Conservation (phyloP, 495 filamentous ascomycete species). For the Penicillium subrubescens region DNA sequence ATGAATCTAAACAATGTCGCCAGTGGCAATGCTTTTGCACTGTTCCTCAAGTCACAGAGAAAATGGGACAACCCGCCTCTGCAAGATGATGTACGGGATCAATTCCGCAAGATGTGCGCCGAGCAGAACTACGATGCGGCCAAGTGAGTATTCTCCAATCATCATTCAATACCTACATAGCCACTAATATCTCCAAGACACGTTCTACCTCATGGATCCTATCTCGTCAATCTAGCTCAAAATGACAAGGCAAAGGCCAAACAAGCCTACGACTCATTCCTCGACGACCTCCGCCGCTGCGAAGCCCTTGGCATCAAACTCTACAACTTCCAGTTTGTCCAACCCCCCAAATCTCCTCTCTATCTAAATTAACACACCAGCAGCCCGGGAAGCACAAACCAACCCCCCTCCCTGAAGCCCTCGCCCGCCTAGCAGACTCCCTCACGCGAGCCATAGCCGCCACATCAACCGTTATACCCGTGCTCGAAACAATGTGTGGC, state of each 20-base stretch:
- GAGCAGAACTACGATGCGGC: constrained; percentile 72
- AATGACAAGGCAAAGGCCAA: constrained; percentile 73
- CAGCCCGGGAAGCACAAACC: constrained; percentile 76
- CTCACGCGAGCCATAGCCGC: constrained; percentile 78
- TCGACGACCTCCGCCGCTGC: constrained; percentile 87
- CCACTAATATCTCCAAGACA: constrained; percentile 45
- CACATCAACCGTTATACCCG: constrained; percentile 73
- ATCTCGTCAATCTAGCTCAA: constrained; percentile 94
- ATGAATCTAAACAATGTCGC: constrained; percentile 14
- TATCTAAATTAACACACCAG: constrained; percentile 9
- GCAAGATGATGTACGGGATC: constrained; percentile 61
- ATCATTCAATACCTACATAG: background rate
- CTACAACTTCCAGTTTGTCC: constrained; percentile 86
- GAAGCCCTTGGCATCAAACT: constrained; percentile 84
- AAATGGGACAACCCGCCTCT: constrained; percentile 91
- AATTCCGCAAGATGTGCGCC: constrained; percentile 66
- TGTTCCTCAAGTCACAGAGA: constrained; percentile 93
- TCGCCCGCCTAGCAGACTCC: constrained; percentile 73
- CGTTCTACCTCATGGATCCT: constrained; percentile 89
- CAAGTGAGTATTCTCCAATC: constrained; percentile 37
- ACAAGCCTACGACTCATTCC: constrained; percentile 84
- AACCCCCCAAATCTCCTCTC: too few relatives aligned
- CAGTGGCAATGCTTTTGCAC: constrained; percentile 85
- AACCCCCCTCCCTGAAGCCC: constrained; percentile 66
- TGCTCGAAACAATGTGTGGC: constrained; percentile 96